These are phyloP conservation scores for Sporobolomyces roseus DNA, from an alignment of 768 basidiomycete genomes.

Conservation along the genomic window DNA sequence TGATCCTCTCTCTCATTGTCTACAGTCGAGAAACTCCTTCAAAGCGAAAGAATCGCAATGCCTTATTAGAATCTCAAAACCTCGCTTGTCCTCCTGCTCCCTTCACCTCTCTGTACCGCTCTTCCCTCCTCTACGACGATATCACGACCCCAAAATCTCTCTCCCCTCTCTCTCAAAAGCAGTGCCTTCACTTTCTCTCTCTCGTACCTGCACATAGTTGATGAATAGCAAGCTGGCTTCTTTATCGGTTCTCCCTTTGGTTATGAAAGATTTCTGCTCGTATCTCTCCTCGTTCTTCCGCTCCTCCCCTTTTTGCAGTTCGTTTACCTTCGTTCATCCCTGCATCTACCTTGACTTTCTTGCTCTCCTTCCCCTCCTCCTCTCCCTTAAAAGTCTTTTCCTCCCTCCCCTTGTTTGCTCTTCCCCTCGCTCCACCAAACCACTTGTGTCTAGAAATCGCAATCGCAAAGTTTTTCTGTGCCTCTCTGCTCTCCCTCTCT, in stretches of 20 bases:
- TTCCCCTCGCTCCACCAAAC: too few species aligned
- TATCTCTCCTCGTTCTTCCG: not conserved
- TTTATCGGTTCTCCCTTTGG: too few species aligned
- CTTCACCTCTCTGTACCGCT: not conserved
- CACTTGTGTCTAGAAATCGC: too few species aligned
- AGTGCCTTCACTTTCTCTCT: too few species aligned
- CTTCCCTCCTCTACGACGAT: too few species aligned
- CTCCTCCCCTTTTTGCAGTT: not conserved
- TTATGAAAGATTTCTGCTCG: too few species aligned
- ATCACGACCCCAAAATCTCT: too few species aligned
- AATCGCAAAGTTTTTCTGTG: not conserved
- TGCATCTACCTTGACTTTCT: not conserved
- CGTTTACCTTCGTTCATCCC: not conserved
- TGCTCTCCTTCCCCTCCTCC: not conserved
- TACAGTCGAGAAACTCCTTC: not conserved
- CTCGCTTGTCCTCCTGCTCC: not conserved
- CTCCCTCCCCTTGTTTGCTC: not conserved
- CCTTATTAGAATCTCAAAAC: not conserved
- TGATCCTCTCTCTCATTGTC: conserved; percentile 2
- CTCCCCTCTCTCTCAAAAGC: too few species aligned
- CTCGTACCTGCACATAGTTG: too few species aligned
- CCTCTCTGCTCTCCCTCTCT: not conserved
- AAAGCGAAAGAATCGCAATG: too few species aligned
- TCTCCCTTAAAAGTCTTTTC: not conserved
- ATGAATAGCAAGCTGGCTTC: too few species aligned